Base-by-base conservation (phyloP, 257 asterid genomes). In the Parsonsia alboflavescens region DNA sequence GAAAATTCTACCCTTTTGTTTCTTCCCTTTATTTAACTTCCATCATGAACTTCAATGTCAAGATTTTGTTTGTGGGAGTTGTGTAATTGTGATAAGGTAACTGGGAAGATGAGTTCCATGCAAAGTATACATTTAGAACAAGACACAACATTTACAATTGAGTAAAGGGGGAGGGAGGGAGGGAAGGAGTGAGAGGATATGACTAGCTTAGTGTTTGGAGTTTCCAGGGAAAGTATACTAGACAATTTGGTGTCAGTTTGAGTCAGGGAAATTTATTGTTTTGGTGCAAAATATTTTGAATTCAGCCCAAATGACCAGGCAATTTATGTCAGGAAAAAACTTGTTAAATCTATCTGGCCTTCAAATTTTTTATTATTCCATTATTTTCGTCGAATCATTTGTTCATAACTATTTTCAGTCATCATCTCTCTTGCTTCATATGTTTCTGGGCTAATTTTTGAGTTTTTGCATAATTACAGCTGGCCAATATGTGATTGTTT, bases 401-500 rank as follows among this genome's bases (percentile, higher is more conserved):
- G 4, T 63, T 63, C 15, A 33, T 6, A 33, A 63, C 68, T 17
- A 46, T 33, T 13, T 33, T 63, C 19, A 63, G 46, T 33, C 13
- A 63, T 63, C 19, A 63, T 63, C 46, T 33, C 0, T 49, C 21
- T 9, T 24, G 61, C 28, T 33, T 49, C 56, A 28, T 59, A 46
- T 76, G 10, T 36, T n/a, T 39, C 21, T 71, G 10, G 57, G 74
- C 73, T 74, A 66, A 58, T 49, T 21, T 13, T 30, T 56, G 45
- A 15, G 45, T 56, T 46, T 70, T 24, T 52, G 52, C 2, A 68
- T 56, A 39, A 70, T 78, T 82, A 82, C 86, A 94, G 99, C 69
- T 94, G 99, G 98, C 98, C 97, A 19, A 80, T 90, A 74, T 94
- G 99, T 74, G 97, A 94, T 74, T 94, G 98, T 78, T 84, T 94